Evolutionary conservation across 179 eudicot species (phyloP).

Genomic region (Camellia oleifera): DNA sequence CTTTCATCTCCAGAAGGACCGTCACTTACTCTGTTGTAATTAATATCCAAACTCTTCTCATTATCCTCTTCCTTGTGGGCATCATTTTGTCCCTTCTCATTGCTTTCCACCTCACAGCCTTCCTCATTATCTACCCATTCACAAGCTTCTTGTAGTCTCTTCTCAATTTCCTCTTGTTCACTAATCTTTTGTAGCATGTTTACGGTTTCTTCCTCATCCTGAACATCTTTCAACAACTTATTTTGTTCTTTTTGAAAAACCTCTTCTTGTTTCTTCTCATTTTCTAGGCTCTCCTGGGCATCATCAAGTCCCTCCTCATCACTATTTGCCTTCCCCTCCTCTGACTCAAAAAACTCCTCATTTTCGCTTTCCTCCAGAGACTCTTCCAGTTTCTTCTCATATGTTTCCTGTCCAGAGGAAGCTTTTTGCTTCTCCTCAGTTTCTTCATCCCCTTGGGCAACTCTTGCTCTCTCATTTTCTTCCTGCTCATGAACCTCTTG

Average conservation of each 20-base stretch:
- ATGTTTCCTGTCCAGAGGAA: slow-evolving; percentile 6
- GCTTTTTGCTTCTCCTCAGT: slow-evolving; percentile 19
- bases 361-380: slow-evolving; percentile 13
- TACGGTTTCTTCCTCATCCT: slow-evolving; percentile 31
- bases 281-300: slow-evolving; percentile 22
- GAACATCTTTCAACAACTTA: slow-evolving; percentile 11
- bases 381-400: slow-evolving; percentile 13
- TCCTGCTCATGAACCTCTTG: slow-evolving; percentile 14
- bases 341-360: neutral
- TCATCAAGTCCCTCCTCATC: slow-evolving; percentile 24
- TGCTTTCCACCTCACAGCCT: slow-evolving; percentile 17
- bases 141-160: slow-evolving; percentile 32
- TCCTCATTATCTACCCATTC: slow-evolving; percentile 28
- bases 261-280: slow-evolving; percentile 23
- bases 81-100: slow-evolving; percentile 19
- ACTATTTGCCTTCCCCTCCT: slow-evolving; percentile 17
- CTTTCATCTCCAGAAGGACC: slow-evolving; percentile 22
- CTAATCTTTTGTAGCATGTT: slow-evolving; percentile 28
- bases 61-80: slow-evolving; percentile 13
- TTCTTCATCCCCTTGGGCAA: slow-evolving; percentile 23
- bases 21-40: slow-evolving; percentile 15
- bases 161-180: slow-evolving; percentile 30
- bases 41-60: slow-evolving; percentile 15
- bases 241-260: slow-evolving; percentile 5
- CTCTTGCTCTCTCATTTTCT: slow-evolving; percentile 19